These are phyloP conservation scores for Apiospora marii DNA, from an alignment of 2,329 filamentous ascomycete genomes.

Conservation along the genomic window DNA sequence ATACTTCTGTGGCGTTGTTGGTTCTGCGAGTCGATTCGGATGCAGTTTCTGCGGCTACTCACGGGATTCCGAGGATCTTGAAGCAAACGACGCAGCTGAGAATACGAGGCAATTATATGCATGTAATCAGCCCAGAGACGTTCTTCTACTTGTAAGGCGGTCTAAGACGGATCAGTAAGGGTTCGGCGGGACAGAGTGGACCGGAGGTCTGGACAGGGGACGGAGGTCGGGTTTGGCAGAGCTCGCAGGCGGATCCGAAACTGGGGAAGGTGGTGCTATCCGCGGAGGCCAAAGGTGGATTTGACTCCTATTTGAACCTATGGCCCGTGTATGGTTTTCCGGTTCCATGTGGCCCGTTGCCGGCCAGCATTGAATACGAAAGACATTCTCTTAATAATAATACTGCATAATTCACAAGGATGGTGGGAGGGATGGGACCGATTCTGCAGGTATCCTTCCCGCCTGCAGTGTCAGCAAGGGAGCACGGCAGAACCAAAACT, in stretches of 20 bases:
- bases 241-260: background rate
- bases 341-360: background rate
- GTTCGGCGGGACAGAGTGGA: background rate
- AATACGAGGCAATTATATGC: background rate
- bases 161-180: background rate
- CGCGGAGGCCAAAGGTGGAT: background rate
- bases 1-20: background rate
- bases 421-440: background rate
- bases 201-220: background rate
- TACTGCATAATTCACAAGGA: background rate
- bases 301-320: background rate
- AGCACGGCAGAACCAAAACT: background rate
- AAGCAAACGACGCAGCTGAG: background rate
- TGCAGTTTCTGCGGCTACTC: background rate
- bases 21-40: background rate
- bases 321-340: background rate
- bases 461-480: conserved; percentile 3
- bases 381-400: background rate
- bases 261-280: background rate
- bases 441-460: conserved; percentile 14
- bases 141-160: background rate
- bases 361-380: background rate
- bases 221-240: background rate
- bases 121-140: background rate
- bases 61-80: background rate